Evolutionary conservation across 2,329 filamentous ascomycete genomes (phyloP).

Genomic region (Podosphaera aphanis): DNA sequence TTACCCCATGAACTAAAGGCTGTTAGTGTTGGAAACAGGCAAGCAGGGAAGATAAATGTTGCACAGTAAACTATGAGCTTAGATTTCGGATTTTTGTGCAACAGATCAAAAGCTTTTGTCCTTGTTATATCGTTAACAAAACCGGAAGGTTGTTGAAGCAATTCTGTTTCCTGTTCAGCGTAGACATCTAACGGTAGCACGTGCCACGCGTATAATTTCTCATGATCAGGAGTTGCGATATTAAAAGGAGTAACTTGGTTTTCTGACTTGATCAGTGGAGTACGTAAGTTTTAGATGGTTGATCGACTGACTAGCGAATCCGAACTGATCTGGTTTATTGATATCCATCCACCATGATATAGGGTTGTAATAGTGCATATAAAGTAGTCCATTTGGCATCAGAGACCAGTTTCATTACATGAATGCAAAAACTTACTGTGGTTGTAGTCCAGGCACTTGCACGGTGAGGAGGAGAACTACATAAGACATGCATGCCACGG

Average conservation of each 20-base stretch:
- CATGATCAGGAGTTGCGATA: slow-evolving; percentile 48
- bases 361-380: slow-evolving; percentile 59
- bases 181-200: slow-evolving; percentile 62
- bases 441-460: slow-evolving; percentile 48
- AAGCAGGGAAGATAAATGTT: slow-evolving; percentile 14
- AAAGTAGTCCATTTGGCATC: slow-evolving; percentile 34
- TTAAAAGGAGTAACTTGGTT: slow-evolving; percentile 78
- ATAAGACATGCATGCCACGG: slow-evolving; percentile 39
- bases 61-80: slow-evolving; percentile 39
- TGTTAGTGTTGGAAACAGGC: slow-evolving; percentile 3
- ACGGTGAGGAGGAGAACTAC: slow-evolving; percentile 38
- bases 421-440: slow-evolving; percentile 36
- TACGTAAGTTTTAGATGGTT: background rate
- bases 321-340: slow-evolving; percentile 57
- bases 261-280: slow-evolving; percentile 22
- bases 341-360: slow-evolving; percentile 46
- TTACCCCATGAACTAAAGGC: slow-evolving; percentile 35
- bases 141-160: slow-evolving; percentile 26
- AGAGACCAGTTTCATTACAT: background rate
- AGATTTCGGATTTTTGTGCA: slow-evolving; percentile 38
- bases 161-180: slow-evolving; percentile 39
- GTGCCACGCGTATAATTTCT: slow-evolving; percentile 74
- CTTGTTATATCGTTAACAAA: slow-evolving; percentile 26
- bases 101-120: slow-evolving; percentile 33
- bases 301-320: slow-evolving; percentile 47